Base-by-base conservation (phyloP, 768 basidiomycete species). In the Leccinum arenicola region DNA sequence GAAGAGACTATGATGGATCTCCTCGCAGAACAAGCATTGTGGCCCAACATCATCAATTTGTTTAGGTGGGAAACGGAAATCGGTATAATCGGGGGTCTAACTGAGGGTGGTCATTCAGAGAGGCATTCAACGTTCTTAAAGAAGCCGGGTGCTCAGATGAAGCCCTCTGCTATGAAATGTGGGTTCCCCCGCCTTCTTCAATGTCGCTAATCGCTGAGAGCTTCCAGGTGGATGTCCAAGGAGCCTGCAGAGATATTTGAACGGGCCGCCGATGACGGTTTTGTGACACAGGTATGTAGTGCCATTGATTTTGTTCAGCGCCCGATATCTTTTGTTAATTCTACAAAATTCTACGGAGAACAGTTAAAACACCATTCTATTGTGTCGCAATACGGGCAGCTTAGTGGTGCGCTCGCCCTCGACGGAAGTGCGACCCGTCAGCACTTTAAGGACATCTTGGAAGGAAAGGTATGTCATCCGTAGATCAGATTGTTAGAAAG, bases 181-280 rank as follows among this genome's bases (percentile, higher is more conserved):
- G 17, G 29, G 71, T 64, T 4, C 4, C 27, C 40, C 48, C n/a
- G 8, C 52, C n/a, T 21, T 52, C 10, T 10, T 17, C 1, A n/a
- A 43, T 31, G 60, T 36, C 5, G 12, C 7, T 50, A 21, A 56
- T 33, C 50, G 8, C 57, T 52, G 21, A 38, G 29, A 3, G 21
- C 9, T 17, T 47, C 52, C 33, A 84, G 84, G 84, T 85, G 85
- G 85, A 87, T 86, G 84, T 86, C 85, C 25, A 86, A 86, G 64
- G 85, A 87, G 64, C 84, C 85, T 1, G 85, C 85, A 7, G 85
- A 86, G 64, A 85, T 86, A 43, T 87, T 87, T 66, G 85, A 87
- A 69, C 76, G 82, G 17, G 84, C 85, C 8, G 85, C 85, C 6
- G 85, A 87, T 62, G 84, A 86, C 35, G 85, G 85, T 15, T 85